Conservation (phyloP, 1,139 yeast genomes). For the Arxiozyma slooffiae region DNA sequence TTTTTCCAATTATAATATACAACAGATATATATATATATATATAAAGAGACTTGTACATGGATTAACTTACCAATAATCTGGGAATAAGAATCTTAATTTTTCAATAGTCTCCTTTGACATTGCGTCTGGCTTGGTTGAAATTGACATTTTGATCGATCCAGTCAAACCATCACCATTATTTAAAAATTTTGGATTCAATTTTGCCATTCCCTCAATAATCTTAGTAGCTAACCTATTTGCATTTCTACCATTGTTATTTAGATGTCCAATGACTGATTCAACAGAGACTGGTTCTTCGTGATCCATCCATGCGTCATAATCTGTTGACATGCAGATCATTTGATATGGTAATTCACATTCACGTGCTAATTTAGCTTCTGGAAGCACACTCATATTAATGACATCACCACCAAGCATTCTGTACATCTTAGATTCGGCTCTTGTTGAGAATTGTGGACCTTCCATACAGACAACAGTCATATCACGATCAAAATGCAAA, state of each 20-base stretch:
- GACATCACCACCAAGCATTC: conserved; percentile 86
- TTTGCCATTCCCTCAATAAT: conserved; percentile 59
- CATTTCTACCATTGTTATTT: conserved; percentile 79
- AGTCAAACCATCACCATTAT: conserved; percentile 56
- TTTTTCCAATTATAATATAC: conserved; percentile 33
- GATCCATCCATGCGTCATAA: conserved; percentile 96
- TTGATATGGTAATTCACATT: conserved; percentile 92
- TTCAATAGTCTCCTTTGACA: conserved; percentile 60
- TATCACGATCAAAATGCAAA: conserved; percentile 44
- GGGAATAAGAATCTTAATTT: conserved; percentile 85
- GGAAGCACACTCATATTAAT: conserved; percentile 96
- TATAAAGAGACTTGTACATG: background rate
- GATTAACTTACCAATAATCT: conserved; percentile 61
- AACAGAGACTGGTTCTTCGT: conserved; percentile 92
- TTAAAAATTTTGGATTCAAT: conserved; percentile 45
- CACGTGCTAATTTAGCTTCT: conserved; percentile 91
- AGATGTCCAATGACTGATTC: conserved; percentile 90
- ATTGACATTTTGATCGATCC: conserved; percentile 78
- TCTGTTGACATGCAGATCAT: conserved; percentile 99
- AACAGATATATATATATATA: conserved; percentile 22
- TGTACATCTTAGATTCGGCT: conserved; percentile 87
- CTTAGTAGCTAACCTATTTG: conserved; percentile 63
- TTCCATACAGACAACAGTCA: conserved; percentile 91
- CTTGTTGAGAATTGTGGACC: conserved; percentile 97
- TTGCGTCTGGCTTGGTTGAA: conserved; percentile 68